Conservation (phyloP, 1,284 basidiomycete species). For the Sphaerobolus stellatus region DNA sequence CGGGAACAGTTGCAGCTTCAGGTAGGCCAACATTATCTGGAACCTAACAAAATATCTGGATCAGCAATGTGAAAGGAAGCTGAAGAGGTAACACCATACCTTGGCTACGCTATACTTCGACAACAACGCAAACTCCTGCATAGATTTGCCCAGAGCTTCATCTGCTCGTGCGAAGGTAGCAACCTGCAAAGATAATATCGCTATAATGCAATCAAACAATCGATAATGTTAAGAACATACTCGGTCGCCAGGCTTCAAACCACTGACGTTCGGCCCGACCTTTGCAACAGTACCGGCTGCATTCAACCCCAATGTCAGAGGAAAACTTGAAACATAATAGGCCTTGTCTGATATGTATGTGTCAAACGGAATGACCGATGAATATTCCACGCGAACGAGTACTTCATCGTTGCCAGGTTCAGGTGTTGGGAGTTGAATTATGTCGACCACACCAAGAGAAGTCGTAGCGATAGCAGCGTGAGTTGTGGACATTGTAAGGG, state of each 20-base stretch:
- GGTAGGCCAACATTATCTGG: constrained; percentile 40
- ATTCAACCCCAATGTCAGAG: constrained; percentile 41
- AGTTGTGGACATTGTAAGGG: neutral
- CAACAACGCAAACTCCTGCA: constrained; percentile 45
- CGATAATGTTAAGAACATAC: constrained; percentile 27
- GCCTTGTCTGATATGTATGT: constrained; percentile 41
- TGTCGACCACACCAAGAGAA: constrained; percentile 36
- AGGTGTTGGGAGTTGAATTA: constrained; percentile 41
- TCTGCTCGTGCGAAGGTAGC: constrained; percentile 32
- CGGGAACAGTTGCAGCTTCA: constrained; percentile 48
- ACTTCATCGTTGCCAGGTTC: constrained; percentile 42
- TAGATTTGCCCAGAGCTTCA: constrained; percentile 32
- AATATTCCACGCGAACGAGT: constrained; percentile 46
- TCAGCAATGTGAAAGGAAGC: neutral
- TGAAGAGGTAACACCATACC: constrained; percentile 27
- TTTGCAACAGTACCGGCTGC: constrained; percentile 40
- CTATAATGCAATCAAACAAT: neutral
- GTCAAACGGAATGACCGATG: constrained; percentile 43
- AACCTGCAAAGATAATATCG: constrained; percentile 30
- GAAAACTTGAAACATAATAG: constrained; percentile 34
- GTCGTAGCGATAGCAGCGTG: constrained; percentile 43
- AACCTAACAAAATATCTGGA: constrained; percentile 27
- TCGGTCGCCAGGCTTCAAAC: constrained; percentile 44
- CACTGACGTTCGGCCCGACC: constrained; percentile 40
- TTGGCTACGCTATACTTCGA: constrained; percentile 39